phyloP scores from a whole-genome alignment of 2,329 filamentous ascomycete species.

The Hymenoscyphus scutula region DNA sequence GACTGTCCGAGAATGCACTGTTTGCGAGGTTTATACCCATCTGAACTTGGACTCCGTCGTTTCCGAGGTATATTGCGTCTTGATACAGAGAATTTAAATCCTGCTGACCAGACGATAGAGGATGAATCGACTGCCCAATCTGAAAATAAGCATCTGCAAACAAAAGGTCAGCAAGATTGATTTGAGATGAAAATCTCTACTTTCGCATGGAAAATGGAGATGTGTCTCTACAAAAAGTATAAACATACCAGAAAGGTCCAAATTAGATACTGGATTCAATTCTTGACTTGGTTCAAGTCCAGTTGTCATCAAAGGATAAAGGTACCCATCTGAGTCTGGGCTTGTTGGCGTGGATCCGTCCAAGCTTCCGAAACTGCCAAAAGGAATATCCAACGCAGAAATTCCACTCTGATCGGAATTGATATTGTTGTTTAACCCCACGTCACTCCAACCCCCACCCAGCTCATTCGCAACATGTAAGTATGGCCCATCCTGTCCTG shows the following conservation, averaged over 20 bases:
- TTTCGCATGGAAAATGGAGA: not conserved
- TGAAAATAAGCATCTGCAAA: constrained; percentile 22
- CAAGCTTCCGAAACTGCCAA: constrained; percentile 29
- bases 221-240: not conserved
- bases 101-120: constrained; percentile 11
- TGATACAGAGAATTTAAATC: constrained; percentile 17
- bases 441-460: constrained; percentile 23
- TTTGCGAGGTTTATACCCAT: constrained; percentile 11
- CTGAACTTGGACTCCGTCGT: constrained; percentile 12
- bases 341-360: constrained; percentile 20
- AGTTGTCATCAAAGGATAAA: constrained; percentile 22
- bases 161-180: constrained; percentile 14
- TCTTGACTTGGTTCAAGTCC: constrained; percentile 17
- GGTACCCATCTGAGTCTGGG: constrained; percentile 26
- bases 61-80: constrained; percentile 20
- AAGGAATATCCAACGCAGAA: constrained; percentile 24
- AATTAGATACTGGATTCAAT: constrained; percentile 18
- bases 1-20: constrained; percentile 13
- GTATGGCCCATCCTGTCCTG: constrained; percentile 18
- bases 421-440: constrained; percentile 12
- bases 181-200: not conserved
- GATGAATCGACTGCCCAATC: constrained; percentile 15
- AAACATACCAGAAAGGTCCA: constrained; percentile 27
- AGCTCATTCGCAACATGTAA: constrained; percentile 23
- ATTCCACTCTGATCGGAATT: constrained; percentile 23